Evolutionary conservation across 805 yeast genomes (phyloP), one percentile per base, ranked within the genome.

Genomic region (Sugiyamaella floridensis): DNA sequence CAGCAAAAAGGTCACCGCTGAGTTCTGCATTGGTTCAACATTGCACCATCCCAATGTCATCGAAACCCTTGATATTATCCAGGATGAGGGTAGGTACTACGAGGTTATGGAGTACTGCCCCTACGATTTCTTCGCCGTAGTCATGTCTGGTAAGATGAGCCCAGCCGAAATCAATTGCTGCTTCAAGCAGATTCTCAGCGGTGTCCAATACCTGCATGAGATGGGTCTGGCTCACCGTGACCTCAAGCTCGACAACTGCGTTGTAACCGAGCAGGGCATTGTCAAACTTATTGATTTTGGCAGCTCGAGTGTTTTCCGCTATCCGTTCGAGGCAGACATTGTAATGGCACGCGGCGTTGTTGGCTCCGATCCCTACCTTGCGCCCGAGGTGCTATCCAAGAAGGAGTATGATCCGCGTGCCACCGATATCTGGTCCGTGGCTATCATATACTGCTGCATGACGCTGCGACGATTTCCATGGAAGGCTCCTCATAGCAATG

Each of bases 91-190:
- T 42, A 72, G 73, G 54, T 82, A 79, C 63, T 78, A 79, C 53
- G 86, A 92, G 57, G 85, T 92, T 37, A 90, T 93, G 96, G 97
- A 92, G 65, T 92, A 85, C 67, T 86, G 95, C 51, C 92, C 89
- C 1, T 89, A 77, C 66, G 99, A 92, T 70, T 88, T 92, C 64
- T 92, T 92, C 69, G 87, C 93, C 45, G 76, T 92, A 50, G 97
- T 92, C 32, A 92, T 92, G 97, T 78, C 86, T 44, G 95, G 92
- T 2, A 69, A 82, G 52, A 83, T 89, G 89, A 71, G 80, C 14
- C 73, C 76, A 37, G 73, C 76, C 26, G 97, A 90, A 67, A 75
- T 85, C 4, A 77, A 75, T 49, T 89, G 97, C 67, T 89, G 88
- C 63, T 86, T 89, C 67, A 83, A 79, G 62, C 98, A 92, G 68